Base-by-base conservation (phyloP, 495 filamentous ascomycete genomes). In the Pseudotulostoma volvatum region DNA sequence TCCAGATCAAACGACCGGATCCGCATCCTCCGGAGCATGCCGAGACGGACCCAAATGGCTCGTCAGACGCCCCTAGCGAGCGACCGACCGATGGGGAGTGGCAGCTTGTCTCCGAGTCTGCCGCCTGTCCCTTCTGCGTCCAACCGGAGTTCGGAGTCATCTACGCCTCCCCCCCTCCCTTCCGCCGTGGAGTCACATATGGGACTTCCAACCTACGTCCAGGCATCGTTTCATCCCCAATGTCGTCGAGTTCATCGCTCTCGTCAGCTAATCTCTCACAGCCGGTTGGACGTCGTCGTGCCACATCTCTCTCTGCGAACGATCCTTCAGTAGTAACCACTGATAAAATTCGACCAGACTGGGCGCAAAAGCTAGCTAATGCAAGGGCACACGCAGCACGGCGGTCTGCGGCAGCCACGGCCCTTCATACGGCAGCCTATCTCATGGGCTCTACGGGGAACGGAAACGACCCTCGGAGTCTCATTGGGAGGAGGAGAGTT, bases 1-100 rank as follows among this genome's bases (percentile, higher is more conserved):
- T 97, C 7, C 90, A 97, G 53, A 97, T 97, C 53, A 97, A 93
- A 63, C 74, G 90, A 17, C 84, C 88, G 7, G 90, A 97, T 49
- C 90, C 90, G 9, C 90, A 97, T 60, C 79, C 84, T 31, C 90
- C 90, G 8, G 90, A 97, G 55, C 84, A 93, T 40, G 70, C 70
- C 4, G 71, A 76, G 33, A 54, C 71, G 5, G 57, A 72, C 37
- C 39, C 67, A 46, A 59, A 73, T 57, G 45, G 62, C 43, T 31
- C 66, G 49, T 46, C 58, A 44, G 34, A 62, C 50, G 40, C 60
- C 42, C 36, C 61, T 15, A 19, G 42, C 5, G 55, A 54, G 18
- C 43, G 53, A 17, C 31, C 60, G 11, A 60, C 60, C 21, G 44
- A 60, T 48, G 47, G 66, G 47, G 66, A 81, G 48, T 73, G 77